Conservation (phyloP, 805 yeast genomes). For the Lipomyces sp. region DNA sequence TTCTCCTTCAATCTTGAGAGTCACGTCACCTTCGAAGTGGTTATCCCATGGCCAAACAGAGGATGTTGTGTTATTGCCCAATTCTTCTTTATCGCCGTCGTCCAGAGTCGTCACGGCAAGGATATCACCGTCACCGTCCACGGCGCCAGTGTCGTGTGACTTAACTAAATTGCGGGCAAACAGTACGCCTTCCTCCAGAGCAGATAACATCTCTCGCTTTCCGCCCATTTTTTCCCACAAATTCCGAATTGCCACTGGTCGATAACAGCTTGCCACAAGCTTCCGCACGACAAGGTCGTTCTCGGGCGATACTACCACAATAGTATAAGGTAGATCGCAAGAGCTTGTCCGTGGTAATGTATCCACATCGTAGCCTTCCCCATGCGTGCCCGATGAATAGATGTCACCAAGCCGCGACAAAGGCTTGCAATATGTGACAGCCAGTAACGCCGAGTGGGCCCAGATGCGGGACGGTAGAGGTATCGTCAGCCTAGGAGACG, state of each 20-base stretch:
- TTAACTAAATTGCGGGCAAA: not conserved
- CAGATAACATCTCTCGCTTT: constrained; percentile 32
- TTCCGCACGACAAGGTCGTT: constrained; percentile 32
- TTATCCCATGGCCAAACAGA: constrained; percentile 8
- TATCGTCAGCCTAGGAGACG: constrained; percentile 15
- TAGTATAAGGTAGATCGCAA: constrained; percentile 27
- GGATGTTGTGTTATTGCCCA: not conserved
- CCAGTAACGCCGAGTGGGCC: constrained; percentile 35
- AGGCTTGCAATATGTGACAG: constrained; percentile 21
- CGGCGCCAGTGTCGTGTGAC: constrained; percentile 1
- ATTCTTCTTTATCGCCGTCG: not conserved
- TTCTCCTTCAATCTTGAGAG: constrained; percentile 30
- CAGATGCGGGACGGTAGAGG: constrained; percentile 32
- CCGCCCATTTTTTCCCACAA: constrained; percentile 35
- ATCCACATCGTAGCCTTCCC: not conserved
- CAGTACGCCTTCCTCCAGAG: constrained; percentile 20
- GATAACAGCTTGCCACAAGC: constrained; percentile 34
- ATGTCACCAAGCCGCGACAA: constrained; percentile 27
- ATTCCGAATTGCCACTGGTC: constrained; percentile 35
- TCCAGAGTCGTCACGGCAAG: not conserved
- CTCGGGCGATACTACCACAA: constrained; percentile 33
- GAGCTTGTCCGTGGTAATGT: constrained; percentile 11
- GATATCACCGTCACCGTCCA: constrained; percentile 3
- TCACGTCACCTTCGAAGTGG: constrained; percentile 23
- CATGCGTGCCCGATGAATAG: constrained; percentile 8